Evolutionary conservation across 2,329 filamentous ascomycete genomes (phyloP), one percentile per base, ranked within the genome.

Genomic region (Penicillium sp.): DNA sequence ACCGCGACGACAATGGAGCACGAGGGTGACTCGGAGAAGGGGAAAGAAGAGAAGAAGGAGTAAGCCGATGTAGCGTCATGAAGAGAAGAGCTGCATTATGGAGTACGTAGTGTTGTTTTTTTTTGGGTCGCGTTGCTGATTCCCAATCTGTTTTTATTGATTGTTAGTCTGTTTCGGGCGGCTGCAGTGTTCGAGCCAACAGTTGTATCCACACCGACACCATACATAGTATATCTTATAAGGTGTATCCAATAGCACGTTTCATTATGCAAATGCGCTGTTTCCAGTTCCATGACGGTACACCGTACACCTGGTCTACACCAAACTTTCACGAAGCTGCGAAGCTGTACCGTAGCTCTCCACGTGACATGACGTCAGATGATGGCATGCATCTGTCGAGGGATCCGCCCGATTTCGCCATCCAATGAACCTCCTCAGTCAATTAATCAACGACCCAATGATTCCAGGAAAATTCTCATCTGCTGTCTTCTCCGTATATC

Each of bases 1-100:
- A 73, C 78, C 15, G 65, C 65, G n/a, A 15, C 31, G 12, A 53
- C 42, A 31, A 5, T 0, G 7, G 72, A 69, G 41, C 69, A 72
- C 35, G 63, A 70, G 3, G 58, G 66, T 67, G 41, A 59, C 14
- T 2, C 48, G 41, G 45, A 37, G 56, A 38, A 34, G 15, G 48
- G 57, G 37, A 37, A 55, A 59, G 56, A 25, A 11, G 37, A 53
- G 14, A 17, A 15, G 15, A 49, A 35, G 15, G 28, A 35, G 51
- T 43, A 41, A 42, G 51, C 15, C 34, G 22, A 31, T 5, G 6
- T 10, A 39, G 28, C 15, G 51, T 34, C 51, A n/a, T 34, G 15
- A 42, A 11, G n/a, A 43, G 20, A 43, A 31, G 34, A 12, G 20
- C 47, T 49, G 31, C 51, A 42, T 42, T 28, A 31, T 6, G 31